phyloP scores from a whole-genome alignment of 1,284 basidiomycete genomes.

The Spongiforma sp. region DNA sequence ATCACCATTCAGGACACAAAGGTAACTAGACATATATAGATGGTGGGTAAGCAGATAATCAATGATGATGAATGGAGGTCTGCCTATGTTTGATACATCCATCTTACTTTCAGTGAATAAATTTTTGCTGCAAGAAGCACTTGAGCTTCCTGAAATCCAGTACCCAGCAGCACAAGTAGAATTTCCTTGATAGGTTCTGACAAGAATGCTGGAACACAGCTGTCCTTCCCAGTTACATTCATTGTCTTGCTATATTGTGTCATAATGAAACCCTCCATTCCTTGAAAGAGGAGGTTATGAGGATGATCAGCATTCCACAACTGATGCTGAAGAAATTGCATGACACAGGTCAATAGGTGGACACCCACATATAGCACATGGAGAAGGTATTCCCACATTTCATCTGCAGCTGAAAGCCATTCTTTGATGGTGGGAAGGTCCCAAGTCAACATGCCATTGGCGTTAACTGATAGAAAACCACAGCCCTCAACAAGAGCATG shows the following conservation, averaged over 20 bases:
- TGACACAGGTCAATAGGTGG: background rate
- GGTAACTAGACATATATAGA: constrained; percentile 2
- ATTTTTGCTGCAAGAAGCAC: constrained; percentile 6
- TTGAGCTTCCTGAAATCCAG: constrained; percentile 10
- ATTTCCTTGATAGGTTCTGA: background rate
- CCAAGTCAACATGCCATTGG: constrained; percentile 4
- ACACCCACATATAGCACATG: constrained; percentile 1
- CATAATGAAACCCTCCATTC: background rate
- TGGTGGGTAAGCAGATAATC: background rate
- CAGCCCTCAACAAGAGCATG: background rate
- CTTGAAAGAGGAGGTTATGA: constrained; percentile 9
- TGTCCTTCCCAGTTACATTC: background rate
- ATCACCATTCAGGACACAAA: constrained; percentile 1
- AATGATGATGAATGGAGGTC: fast-evolving
- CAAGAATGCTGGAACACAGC: constrained; percentile 9
- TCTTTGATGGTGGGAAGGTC: background rate
- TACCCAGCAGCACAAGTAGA: constrained; percentile 5
- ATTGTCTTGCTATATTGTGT: constrained; percentile 13
- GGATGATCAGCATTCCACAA: constrained; percentile 1
- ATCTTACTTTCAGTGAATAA: background rate
- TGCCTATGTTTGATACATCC: constrained; percentile 7
- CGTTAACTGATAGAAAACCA: background rate
- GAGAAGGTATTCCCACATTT: background rate
- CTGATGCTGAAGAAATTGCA: constrained; percentile 8
- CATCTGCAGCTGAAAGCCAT: background rate